Base-by-base conservation (phyloP, 1,139 yeast genomes). In the Saccharomyces uvarum region DNA sequence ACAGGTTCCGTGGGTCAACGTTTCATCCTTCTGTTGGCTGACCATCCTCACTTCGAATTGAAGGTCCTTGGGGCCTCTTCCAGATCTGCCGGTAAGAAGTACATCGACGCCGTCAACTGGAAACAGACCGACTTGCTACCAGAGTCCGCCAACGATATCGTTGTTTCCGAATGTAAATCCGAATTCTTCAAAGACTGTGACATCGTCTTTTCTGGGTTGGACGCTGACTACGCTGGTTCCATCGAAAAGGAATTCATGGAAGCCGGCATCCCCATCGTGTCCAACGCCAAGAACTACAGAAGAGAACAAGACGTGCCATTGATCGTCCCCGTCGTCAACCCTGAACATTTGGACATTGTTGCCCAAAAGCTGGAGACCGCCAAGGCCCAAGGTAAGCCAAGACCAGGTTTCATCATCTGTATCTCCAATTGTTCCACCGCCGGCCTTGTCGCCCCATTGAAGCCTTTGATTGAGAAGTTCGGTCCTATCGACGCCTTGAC, bases 341-440 rank as follows among this genome's bases (percentile, higher is more conserved):
- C 96, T n/a, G 95, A 89, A 63, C 99, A 93, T 72, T 76, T 93
- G 66, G 83, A 83, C 44, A 81, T 93, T 55, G 80, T 91, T 56
- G 86, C 82, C 65, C 75, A 80, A 56, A 82, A 81, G 66, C 76
- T 84, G 32, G 73, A 72, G 24, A 77, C 73, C 53, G 84, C 87
- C 50, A 74, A 75, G 63, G 76, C 79, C 11, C 75, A 75, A 2
- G 84, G 84, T 51, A 74, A 75, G 63, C 68, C 73, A 64, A 82
- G 77, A 64, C 83, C 84, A 52, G 99, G 99, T 47, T 88, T 81
- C 73, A 86, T 89, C 64, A 84, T 93, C 52, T 93, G 99, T 76
- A 93, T 93, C 68, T 91, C 98, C 56, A 93, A 93, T 78, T 93
- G 99, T 75, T 90, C 98, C 49, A 93, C 99, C 49, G 99, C 98